Evolutionary conservation across 129 eudicot genomes (phyloP), one percentile per base, ranked within the genome.

Genomic region (Gnaphalium uliginosum): DNA sequence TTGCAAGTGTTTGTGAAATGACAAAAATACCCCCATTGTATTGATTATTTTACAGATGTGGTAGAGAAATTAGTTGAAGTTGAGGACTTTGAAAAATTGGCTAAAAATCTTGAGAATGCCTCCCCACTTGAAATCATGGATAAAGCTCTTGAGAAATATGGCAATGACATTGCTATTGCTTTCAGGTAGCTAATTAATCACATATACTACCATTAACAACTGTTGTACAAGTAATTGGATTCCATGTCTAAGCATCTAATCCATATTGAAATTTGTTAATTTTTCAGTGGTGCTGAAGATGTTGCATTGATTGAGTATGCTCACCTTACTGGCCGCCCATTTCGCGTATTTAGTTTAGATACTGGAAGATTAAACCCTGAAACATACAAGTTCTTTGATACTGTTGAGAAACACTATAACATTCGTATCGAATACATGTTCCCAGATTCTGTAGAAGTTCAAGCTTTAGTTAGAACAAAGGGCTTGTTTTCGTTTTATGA

Each of bases 231-330:
- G 22, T 64, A 64, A 15, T 18, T 29, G 14, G 27, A 4, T 13
- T 21, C 69, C 11, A 64, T 64, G 15, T 67, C 3, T 14, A 19
- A 15, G 33, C 10, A 23, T 68, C 73, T 69, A 69, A 69, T 27
- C 21, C 59, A 69, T 46, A 26, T 25, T n/a, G 39, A 37, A 30
- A n/a, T 11, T 9, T 48, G 15, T 8, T 60, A 39, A 3, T 22
- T 57, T 78, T 64, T 70, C 93, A 89, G 97, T 86, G 97, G 97
- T 48, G 96, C 96, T 0, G 97, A 92, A 81, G 97, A 92, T 86
- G 97, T 92, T 51, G 97, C 97, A 71, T 75, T 92, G 78, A 89
- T 92, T 4, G 97, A 92, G 75, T 92, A 92, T 30, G 97, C 97
- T 32, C 92, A 82, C 72, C 81, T 92, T 62, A 92, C 97, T 0